These are phyloP conservation scores for Rutstroemia sydowiana DNA, from an alignment of 2,329 filamentous ascomycete species.

Conservation along the genomic window DNA sequence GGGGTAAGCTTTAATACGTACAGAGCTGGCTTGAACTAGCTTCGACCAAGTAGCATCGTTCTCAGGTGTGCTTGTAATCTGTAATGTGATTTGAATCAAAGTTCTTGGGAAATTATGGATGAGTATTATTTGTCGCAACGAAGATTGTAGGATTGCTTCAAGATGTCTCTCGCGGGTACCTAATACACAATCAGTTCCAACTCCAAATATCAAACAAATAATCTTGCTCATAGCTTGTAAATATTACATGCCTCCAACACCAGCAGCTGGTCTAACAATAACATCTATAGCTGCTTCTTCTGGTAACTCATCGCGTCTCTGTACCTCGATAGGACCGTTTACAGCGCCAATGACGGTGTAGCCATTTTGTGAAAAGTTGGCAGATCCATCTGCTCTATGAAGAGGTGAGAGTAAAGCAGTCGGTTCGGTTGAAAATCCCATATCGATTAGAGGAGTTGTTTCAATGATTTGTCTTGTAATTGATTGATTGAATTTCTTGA, in stretches of 20 bases:
- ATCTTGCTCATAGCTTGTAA: constrained; percentile 2
- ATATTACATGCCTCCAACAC: constrained; percentile 61
- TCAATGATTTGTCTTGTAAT: not conserved
- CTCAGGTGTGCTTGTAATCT: constrained; percentile 62
- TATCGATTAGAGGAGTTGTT: not conserved
- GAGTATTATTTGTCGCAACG: constrained; percentile 67
- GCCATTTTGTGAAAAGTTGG: constrained; percentile 65
- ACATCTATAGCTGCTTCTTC: constrained; percentile 90
- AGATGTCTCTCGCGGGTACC: constrained; percentile 73
- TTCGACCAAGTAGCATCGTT: constrained; percentile 58
- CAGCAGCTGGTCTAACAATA: constrained; percentile 76
- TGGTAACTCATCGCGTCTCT: constrained; percentile 80
- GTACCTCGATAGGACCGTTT: constrained; percentile 88
- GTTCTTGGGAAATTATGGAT: constrained; percentile 69
- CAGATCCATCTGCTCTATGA: constrained; percentile 70
- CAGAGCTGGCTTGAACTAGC: constrained; percentile 51
- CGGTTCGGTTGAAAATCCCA: constrained; percentile 40
- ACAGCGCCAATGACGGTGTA: constrained; percentile 80
- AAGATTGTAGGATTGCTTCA: constrained; percentile 66
- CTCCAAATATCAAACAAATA: not conserved
- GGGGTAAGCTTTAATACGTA: constrained; percentile 31
- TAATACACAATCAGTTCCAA: constrained; percentile 16
- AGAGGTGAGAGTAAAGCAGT: constrained; percentile 46
- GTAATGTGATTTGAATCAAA: constrained; percentile 75
- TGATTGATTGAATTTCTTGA: not conserved